These are phyloP conservation scores for Centaurea solstitialis DNA, from an alignment of 129 eudicot species.

Conservation along the genomic window DNA sequence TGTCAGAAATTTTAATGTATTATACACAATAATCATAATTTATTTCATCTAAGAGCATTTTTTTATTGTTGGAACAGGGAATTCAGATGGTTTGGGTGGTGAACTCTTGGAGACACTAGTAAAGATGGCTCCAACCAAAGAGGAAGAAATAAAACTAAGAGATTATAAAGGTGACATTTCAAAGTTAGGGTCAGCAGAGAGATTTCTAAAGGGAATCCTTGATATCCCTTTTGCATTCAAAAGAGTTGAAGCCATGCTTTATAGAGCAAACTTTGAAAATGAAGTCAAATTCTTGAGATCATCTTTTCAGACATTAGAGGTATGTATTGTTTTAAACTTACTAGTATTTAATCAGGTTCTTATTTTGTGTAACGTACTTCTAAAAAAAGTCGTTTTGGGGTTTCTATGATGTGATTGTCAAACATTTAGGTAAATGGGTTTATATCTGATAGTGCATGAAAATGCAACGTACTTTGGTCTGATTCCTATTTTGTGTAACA, in stretches of 20 bases:
- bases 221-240: slow-evolving; percentile 84
- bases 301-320: slow-evolving; percentile 81
- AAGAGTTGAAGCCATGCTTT: slow-evolving; percentile 96
- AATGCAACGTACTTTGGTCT: neutral
- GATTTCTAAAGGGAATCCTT: slow-evolving; percentile 73
- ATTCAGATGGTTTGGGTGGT: slow-evolving; percentile 68
- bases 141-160: slow-evolving; percentile 87
- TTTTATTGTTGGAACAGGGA: slow-evolving; percentile 59
- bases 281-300: slow-evolving; percentile 74
- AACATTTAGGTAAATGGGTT: no score
- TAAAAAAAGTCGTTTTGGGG: neutral
- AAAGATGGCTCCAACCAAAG: slow-evolving; percentile 98
- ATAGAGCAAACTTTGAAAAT: slow-evolving; percentile 79
- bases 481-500: neutral
- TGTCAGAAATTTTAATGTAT: no score
- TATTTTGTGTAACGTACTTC: neutral
- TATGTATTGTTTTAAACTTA: slow-evolving; percentile 39
- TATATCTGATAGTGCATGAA: neutral
- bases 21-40: no score
- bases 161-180: slow-evolving; percentile 77
- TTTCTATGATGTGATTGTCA: neutral
- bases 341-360: neutral
- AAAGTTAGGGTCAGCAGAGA: slow-evolving; percentile 85
- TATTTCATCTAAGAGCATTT: neutral
- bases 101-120: slow-evolving; percentile 87